These are phyloP conservation scores for Fraxinus paxiana DNA, from an alignment of 305 asterid genomes.

Conservation along the genomic window DNA sequence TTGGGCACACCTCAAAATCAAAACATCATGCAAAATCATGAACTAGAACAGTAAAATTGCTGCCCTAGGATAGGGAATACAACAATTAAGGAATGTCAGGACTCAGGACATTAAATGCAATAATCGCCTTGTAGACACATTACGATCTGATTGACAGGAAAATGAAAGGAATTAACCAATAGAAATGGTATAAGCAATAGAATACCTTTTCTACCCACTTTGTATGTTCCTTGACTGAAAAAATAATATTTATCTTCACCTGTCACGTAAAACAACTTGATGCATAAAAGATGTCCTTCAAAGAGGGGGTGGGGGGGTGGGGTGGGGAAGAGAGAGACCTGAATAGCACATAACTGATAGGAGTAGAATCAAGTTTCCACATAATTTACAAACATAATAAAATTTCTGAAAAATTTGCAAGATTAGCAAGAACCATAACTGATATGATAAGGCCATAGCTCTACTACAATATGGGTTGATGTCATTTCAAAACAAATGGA, in stretches of 20 bases:
- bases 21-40: neutral
- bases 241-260: conserved; percentile 79
- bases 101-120: neutral
- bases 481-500: neutral
- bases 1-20: neutral
- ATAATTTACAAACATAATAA: neutral
- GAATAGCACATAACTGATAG: neutral
- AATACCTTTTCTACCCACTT: conserved; percentile 88
- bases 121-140: neutral
- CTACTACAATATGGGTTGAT: neutral
- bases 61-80: neutral
- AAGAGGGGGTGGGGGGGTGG: neutral
- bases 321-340: neutral
- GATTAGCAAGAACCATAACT: neutral
- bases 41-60: neutral
- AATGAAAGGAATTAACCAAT: neutral
- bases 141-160: neutral
- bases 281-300: conserved; percentile 18
- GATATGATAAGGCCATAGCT: neutral
- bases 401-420: neutral
- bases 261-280: conserved; percentile 32
- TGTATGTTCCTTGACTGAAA: conserved; percentile 73
- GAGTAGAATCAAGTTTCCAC: neutral
- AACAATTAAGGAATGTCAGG: neutral
- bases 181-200: neutral